Evolutionary conservation across 768 basidiomycete genomes (phyloP).

Genomic region (Boletus rufocinnamomeus): DNA sequence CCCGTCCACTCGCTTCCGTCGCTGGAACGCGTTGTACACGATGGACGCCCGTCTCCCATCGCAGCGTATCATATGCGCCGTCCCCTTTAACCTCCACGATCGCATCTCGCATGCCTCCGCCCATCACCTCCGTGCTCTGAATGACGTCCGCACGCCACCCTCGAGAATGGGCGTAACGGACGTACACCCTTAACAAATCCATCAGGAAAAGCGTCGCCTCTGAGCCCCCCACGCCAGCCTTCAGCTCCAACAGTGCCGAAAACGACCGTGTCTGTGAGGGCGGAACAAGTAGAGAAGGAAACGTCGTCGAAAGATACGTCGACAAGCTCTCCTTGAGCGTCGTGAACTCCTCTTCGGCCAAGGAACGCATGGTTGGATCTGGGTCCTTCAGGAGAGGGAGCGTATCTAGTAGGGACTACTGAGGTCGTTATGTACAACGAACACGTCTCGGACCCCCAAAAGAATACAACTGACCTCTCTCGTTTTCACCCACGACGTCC

Average conservation of each 20-base stretch:
- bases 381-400: conserved; percentile 64
- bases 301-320: conserved; percentile 39
- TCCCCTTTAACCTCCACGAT: conserved; percentile 77
- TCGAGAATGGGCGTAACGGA: conserved; percentile 52
- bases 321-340: conserved; percentile 37
- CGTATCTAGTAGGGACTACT: conserved; percentile 70
- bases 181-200: conserved; percentile 57
- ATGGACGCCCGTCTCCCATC: conserved; percentile 96
- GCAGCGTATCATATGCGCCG: conserved; percentile 74
- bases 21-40: conserved; percentile 92
- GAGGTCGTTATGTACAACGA: conserved; percentile 21
- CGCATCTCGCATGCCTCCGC: conserved; percentile 75
- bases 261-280: conserved; percentile 63
- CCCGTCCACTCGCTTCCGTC: conserved; percentile 84
- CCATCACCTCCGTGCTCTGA: conserved; percentile 55
- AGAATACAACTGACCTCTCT: conserved; percentile 49
- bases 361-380: conserved; percentile 30
- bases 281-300: conserved; percentile 68
- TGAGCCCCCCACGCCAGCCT: conserved; percentile 43
- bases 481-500: conserved; percentile 62
- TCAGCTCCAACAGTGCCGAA: conserved; percentile 86
- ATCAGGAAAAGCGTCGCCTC: conserved; percentile 51
- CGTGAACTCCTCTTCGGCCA: conserved; percentile 46
- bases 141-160: conserved; percentile 67
- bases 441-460: background rate